Evolutionary conservation across 2,329 filamentous ascomycete genomes (phyloP), one percentile per base, ranked within the genome.

Genomic region (Metarhizium anisopliae): DNA sequence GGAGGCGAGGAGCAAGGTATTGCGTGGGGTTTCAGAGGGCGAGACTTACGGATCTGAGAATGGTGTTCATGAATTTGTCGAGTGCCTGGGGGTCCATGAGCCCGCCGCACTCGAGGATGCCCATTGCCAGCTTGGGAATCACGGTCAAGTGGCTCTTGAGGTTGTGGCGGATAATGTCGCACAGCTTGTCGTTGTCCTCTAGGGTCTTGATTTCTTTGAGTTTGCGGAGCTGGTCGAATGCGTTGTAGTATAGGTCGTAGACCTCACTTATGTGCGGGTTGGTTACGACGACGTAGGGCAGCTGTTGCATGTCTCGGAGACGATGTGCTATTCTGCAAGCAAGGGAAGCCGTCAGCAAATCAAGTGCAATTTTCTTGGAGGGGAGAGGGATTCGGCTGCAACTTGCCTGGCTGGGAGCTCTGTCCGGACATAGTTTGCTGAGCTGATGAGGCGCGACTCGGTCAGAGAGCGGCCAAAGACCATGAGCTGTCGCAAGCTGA

Each of bases 381-480:
- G 18, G 14, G 13, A 11, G 32, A 35, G 32, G 6, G 2, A 35
- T 35, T 20, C 18, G 43, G 25, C 40, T 18, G 43, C n/a, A 4
- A 42, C 58, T 53, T 55, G 61, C 61, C 66, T 66, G 47, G 66
- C 68, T 58, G 63, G 55, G 53, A 99, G 82, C 75, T 99, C 94
- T 5, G 91, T 91, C 56, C 94, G 88, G 53, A 97, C 92, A 77
- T 99, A 99, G 73, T 99, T 99, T 59, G 94, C 94, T 47, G 92
- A 96, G 73, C 89, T 92, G 63, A 99, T 83, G 59, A 99, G 80
- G 56, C 95, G 86, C 53, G 85, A 80, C 73, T 97, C 92, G 51
- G 92, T 96, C 68, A 99, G 75, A 25, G 92, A 95, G 51, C 94
- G 87, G 35, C 94, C 94, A 72, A 97, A 99, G 66, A 97, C 95